Evolutionary conservation across 192 early-diverging fungal species (phyloP).

Genomic region (Coemansia sp.): DNA sequence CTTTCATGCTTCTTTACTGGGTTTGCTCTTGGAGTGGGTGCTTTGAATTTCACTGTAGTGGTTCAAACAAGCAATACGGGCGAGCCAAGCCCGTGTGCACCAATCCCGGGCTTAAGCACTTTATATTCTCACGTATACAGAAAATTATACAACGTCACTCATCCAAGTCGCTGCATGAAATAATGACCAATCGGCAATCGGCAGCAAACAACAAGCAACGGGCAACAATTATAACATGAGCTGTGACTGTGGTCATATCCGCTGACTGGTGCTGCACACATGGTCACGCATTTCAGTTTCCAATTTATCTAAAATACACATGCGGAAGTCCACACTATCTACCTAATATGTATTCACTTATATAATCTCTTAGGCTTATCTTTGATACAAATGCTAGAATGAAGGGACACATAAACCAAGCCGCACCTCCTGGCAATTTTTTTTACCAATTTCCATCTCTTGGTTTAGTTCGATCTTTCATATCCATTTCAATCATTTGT

Average conservation of each 20-base stretch:
- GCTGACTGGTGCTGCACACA: not conserved
- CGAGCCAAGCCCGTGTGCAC: too few relatives aligned
- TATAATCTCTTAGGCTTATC: not conserved
- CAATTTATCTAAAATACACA: not conserved
- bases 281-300: not conserved
- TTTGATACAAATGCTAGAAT: not conserved
- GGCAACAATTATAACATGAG: not conserved
- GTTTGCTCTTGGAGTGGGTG: too few relatives aligned
- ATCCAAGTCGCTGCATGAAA: too few relatives aligned
- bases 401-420: not conserved
- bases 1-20: too few relatives aligned
- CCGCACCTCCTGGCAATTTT: not conserved
- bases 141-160: too few relatives aligned
- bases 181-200: not conserved
- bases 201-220: not conserved
- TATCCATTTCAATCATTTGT: not conserved
- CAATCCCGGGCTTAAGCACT: too few relatives aligned
- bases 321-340: not conserved
- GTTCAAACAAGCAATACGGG: too few relatives aligned
- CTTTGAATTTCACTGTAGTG: too few relatives aligned
- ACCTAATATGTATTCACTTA: not conserved
- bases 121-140: too few relatives aligned
- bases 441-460: not conserved
- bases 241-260: not conserved
- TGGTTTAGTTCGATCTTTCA: not conserved